A percentile compares a stretch with the other conserved stretches of the same genome.
phyloP scores from a whole-genome alignment of 345 rosid genomes.

The Schrenkiella parvula region DNA sequence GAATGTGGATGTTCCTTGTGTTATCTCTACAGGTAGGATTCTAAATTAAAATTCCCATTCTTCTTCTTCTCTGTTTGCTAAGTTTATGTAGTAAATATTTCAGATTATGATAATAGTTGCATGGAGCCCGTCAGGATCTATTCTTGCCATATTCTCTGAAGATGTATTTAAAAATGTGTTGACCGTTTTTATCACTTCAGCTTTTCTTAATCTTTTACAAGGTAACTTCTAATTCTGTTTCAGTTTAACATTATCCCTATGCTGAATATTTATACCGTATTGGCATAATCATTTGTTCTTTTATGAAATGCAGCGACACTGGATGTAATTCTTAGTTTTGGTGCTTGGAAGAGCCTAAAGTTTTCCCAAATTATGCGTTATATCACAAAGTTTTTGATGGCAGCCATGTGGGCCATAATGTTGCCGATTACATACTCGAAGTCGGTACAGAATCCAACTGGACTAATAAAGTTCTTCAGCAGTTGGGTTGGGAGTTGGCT shows the following conservation, averaged over 20 bases:
- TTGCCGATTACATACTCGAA: constrained; percentile 76
- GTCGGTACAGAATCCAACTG: constrained; percentile 71
- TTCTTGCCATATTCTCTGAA: constrained; percentile 52
- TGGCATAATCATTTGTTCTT: background rate
- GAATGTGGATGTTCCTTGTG: constrained; percentile 94
- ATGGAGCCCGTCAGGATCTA: constrained; percentile 72
- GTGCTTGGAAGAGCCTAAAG: constrained; percentile 86
- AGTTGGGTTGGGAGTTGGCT: constrained; percentile 65
- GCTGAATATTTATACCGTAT: background rate
- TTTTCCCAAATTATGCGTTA: constrained; percentile 72
- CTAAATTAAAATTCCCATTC: constrained; percentile 6
- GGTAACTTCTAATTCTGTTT: constrained; percentile 38
- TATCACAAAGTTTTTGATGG: constrained; percentile 66
- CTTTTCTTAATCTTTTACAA: constrained; percentile 83
- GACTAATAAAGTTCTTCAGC: constrained; percentile 60
- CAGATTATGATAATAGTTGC: constrained; percentile 95
- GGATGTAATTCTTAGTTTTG: constrained; percentile 76
- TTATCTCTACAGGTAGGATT: constrained; percentile 77
- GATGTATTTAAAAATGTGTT: constrained; percentile 58
- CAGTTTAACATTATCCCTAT: background rate
- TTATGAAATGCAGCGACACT: constrained; percentile 55
- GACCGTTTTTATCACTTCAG: constrained; percentile 83
- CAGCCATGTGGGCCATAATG: constrained; percentile 81
- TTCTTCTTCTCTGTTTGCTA: constrained; percentile 14
- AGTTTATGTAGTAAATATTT: constrained; percentile 22